phyloP scores from a whole-genome alignment of 306 rosid species.

The Lupinus albus region DNA sequence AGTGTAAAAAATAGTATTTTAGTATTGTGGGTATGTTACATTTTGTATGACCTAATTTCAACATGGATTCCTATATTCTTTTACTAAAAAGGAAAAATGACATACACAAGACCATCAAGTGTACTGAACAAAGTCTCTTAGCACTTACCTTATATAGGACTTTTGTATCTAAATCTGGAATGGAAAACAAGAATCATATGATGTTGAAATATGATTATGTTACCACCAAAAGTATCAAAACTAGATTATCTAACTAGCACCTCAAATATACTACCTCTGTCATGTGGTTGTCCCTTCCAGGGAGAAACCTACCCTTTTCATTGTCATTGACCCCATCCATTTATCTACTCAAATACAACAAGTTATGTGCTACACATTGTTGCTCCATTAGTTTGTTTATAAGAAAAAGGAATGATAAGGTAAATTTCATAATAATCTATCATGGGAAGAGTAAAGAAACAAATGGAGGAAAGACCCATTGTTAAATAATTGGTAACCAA shows the following conservation, averaged over 20 bases:
- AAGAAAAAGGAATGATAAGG: too few relatives aligned
- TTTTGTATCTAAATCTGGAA: neutral
- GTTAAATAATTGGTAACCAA: neutral
- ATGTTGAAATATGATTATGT: neutral
- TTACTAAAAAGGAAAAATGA: too few relatives aligned
- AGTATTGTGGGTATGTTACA: too few relatives aligned
- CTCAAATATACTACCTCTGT: constrained; percentile 28
- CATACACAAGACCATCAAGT: too few relatives aligned
- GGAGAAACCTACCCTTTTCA: constrained; percentile 29
- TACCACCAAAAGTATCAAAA: neutral
- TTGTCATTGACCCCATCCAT: neutral
- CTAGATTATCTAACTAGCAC: neutral
- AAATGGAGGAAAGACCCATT: neutral
- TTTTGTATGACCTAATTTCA: too few relatives aligned
- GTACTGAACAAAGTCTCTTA: neutral
- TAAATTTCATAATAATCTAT: too few relatives aligned
- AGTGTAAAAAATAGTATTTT: too few relatives aligned
- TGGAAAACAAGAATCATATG: constrained; percentile 1
- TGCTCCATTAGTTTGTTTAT: neutral
- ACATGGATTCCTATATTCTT: too few relatives aligned
- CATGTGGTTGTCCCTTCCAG: neutral
- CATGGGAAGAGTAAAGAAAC: neutral
- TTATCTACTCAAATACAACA: neutral
- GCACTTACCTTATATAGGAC: neutral
- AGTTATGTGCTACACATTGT: constrained; percentile 1